A percentile compares a stretch with the other conserved stretches of the same genome.
phyloP scores from a whole-genome alignment of 2,329 filamentous ascomycete species.

The Cladosporium oxysporum region DNA sequence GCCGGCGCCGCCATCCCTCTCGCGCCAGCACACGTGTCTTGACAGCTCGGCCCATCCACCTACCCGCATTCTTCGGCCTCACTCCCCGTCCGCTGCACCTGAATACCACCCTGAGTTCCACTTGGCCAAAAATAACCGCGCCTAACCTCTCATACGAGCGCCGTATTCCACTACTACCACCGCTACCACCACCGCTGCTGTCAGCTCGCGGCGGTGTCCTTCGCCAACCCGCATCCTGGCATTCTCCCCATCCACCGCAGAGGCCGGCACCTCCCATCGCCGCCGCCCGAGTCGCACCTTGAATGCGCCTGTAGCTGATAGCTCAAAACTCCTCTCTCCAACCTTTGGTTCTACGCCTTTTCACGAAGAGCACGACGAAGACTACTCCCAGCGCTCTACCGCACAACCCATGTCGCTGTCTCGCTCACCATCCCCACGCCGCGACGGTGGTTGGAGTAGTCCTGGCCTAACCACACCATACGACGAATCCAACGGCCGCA shows the following conservation, averaged over 20 bases:
- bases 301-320: constrained; percentile 24
- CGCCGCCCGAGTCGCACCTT: constrained; percentile 24
- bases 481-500: constrained; percentile 46
- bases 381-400: constrained; percentile 12
- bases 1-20: constrained; percentile 8
- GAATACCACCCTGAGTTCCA: constrained; percentile 10
- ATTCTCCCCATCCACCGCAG: constrained; percentile 20
- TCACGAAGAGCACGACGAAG: constrained; percentile 29
- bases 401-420: constrained; percentile 71
- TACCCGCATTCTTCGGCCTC: constrained; percentile 14
- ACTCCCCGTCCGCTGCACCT: constrained; percentile 9
- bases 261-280: constrained; percentile 24
- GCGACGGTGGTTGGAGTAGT: constrained; percentile 85
- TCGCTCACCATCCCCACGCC: constrained; percentile 81
- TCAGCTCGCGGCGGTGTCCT: constrained; percentile 15
- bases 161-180: constrained; percentile 1
- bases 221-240: constrained; percentile 14
- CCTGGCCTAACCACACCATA: constrained; percentile 69
- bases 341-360: constrained; percentile 27
- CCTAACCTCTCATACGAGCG: neutral
- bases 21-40: constrained; percentile 14
- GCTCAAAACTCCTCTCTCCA: constrained; percentile 21
- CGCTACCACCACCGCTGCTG: constrained; percentile 18
- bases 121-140: constrained; percentile 10
- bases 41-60: constrained; percentile 12